Evolutionary conservation across 2,329 filamentous ascomycete species (phyloP).

Genomic region (Aspergillus ruber): DNA sequence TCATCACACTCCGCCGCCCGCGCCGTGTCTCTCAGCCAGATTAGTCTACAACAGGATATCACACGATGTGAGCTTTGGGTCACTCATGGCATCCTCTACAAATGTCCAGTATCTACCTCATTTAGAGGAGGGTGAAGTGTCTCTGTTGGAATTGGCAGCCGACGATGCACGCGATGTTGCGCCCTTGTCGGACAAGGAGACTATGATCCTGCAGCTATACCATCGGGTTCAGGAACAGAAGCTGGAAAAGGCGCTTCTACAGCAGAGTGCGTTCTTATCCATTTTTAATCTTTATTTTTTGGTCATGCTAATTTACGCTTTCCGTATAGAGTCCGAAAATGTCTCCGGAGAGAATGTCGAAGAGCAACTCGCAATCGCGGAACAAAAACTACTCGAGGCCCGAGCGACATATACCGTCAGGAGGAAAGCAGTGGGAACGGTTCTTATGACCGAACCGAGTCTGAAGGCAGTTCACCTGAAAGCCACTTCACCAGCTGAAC

Average conservation of each 20-base stretch:
- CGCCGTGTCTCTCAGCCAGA: constrained; percentile 6
- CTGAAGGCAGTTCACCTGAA: constrained; percentile 70
- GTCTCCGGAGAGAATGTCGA: constrained; percentile 47
- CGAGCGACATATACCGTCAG: constrained; percentile 64
- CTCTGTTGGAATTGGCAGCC: constrained; percentile 36
- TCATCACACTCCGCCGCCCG: constrained; percentile 10
- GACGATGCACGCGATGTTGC: constrained; percentile 44
- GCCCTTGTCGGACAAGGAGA: constrained; percentile 60
- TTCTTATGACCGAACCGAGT: constrained; percentile 67
- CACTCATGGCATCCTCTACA: constrained; percentile 29
- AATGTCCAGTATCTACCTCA: constrained; percentile 23
- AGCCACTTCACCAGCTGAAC: constrained; percentile 59
- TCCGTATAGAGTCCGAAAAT: constrained; percentile 25
- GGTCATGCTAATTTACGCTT: not conserved
- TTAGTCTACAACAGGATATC: constrained; percentile 1
- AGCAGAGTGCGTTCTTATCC: constrained; percentile 30
- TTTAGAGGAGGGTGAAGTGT: constrained; percentile 27
- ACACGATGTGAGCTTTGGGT: constrained; percentile 23
- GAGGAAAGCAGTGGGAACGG: constrained; percentile 61
- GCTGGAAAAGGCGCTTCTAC: constrained; percentile 63
- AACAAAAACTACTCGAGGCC: constrained; percentile 63
- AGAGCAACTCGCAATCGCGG: constrained; percentile 47
- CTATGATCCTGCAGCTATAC: constrained; percentile 61
- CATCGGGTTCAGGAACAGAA: constrained; percentile 65
- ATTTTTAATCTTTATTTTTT: constrained; percentile 1